Evolutionary conservation across 2,329 filamentous ascomycete genomes (phyloP), one percentile per base, ranked within the genome.

Genomic region (Hypoxylon sp.): DNA sequence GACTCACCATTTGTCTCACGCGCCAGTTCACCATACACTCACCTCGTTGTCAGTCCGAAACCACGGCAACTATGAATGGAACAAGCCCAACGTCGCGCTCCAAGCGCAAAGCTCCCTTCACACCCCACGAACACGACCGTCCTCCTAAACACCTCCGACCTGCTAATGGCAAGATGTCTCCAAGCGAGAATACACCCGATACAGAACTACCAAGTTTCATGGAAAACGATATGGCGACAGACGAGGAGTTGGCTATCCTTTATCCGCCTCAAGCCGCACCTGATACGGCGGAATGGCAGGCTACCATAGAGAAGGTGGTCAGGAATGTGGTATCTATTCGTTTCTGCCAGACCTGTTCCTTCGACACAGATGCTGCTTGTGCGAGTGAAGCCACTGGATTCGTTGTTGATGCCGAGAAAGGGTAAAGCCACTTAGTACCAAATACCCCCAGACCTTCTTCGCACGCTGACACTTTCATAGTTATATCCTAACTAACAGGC

Each of bases 301-400:
- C 91, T 56, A 98, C 95, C 0, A 97, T 98, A 68, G 95, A 98
- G 81, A 91, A 90, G 69, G 96, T 99, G 2, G 95, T 99, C 60
- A 91, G 92, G 79, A 97, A 95, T 74, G 96, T 98, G 17, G 96
- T 99, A 55, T 97, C 95, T n/a, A 98, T 99, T 76, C 92, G 97
- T 73, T 99, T 99, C 84, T 98, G 95, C 80, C 94, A 98, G 85
- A 98, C 96, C 0, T 97, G 93, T 80, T 95, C 95, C 25, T 99
- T 99, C 80, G 96, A 99, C 80, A 98, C 96, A n/a, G 96, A 99
- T 75, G 85, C 93, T 30, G 96, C 96, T 6, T 87, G 97, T 80
- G 94, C 94, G 17, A 98, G 94, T 76, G 96, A 99, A 83, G 96
- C 96, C 2, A 99, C 96, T 0, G 96, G 96, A 6, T 99, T 99